Evolutionary conservation across 495 filamentous ascomycete genomes (phyloP).

Genomic region (Thozetella sp.): DNA sequence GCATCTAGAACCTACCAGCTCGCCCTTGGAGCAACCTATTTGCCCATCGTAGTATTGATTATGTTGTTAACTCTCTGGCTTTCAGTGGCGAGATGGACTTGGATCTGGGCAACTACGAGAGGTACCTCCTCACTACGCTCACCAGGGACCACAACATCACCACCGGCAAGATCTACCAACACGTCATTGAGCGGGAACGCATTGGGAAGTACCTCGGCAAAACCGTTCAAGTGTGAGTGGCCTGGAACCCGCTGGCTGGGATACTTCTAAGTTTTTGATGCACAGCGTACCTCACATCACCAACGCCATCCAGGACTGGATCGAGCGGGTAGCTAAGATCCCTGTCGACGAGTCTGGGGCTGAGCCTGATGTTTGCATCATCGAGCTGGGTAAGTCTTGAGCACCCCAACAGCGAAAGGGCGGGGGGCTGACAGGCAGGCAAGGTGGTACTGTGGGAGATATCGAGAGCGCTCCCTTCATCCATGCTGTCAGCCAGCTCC

Average conservation of each 20-base stretch:
- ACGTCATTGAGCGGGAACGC: constrained; percentile 74
- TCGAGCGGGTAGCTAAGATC: constrained; percentile 81
- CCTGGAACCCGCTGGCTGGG: not conserved
- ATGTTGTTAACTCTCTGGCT: no score
- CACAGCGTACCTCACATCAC: constrained; percentile 79
- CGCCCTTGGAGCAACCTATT: no score
- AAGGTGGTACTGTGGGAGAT: constrained; percentile 59
- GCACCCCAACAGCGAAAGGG: constrained; percentile 2
- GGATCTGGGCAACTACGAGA: constrained; percentile 95
- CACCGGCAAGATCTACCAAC: constrained; percentile 91
- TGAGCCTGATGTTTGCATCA: constrained; percentile 92
- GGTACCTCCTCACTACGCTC: constrained; percentile 63
- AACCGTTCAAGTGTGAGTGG: constrained; percentile 74
- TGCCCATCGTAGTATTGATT: no score
- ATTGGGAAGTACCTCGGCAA: constrained; percentile 85
- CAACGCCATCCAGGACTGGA: constrained; percentile 90
- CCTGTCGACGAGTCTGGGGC: constrained; percentile 84
- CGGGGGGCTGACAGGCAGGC: no score
- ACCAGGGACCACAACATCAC: constrained; percentile 88
- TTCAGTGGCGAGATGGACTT: constrained; percentile 77
- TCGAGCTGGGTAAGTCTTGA: constrained; percentile 45
- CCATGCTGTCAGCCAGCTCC: constrained; percentile 80
- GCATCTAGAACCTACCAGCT: no score
- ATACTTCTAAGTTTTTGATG: not conserved
- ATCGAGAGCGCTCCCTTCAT: constrained; percentile 92